Evolutionary conservation across 2,329 filamentous ascomycete species (phyloP).

Genomic region (Colletotrichum echinochloae): DNA sequence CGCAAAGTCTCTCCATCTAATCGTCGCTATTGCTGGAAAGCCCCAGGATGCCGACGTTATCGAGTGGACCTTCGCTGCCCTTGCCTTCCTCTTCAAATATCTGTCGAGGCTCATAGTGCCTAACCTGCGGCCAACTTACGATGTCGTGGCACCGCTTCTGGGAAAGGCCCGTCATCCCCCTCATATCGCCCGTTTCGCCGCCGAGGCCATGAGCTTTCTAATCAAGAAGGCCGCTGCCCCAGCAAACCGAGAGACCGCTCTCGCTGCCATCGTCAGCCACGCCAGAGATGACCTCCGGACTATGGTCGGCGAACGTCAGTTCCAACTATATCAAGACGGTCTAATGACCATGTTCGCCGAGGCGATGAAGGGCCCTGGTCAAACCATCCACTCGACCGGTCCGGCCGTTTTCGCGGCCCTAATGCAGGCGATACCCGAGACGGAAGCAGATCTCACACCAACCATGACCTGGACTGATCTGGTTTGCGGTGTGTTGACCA

Average conservation of each 20-base stretch:
- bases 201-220: constrained; percentile 94
- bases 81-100: constrained; percentile 98
- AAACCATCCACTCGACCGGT: constrained; percentile 70
- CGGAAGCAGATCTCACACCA: constrained; percentile 61
- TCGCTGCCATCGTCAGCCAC: constrained; percentile 78
- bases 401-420: constrained; percentile 65
- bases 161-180: constrained; percentile 85
- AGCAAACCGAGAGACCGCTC: constrained; percentile 79
- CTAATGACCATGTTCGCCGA: constrained; percentile 94
- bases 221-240: constrained; percentile 87
- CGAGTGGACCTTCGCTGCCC: constrained; percentile 94
- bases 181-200: constrained; percentile 91
- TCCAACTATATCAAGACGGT: constrained; percentile 82
- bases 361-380: constrained; percentile 74
- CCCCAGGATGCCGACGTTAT: constrained; percentile 88
- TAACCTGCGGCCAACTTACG: constrained; percentile 85
- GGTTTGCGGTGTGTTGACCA: constrained; percentile 81
- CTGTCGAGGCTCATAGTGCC: constrained; percentile 87
- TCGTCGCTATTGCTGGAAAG: constrained; percentile 82
- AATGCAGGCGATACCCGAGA: constrained; percentile 62
- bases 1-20: constrained; percentile 76
- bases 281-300: constrained; percentile 75
- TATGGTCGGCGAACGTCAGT: constrained; percentile 66
- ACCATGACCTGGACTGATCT: constrained; percentile 71
- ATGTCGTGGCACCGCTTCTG: constrained; percentile 85